Base-by-base conservation (phyloP, 495 filamentous ascomycete species). In the Evernia prunastri region DNA sequence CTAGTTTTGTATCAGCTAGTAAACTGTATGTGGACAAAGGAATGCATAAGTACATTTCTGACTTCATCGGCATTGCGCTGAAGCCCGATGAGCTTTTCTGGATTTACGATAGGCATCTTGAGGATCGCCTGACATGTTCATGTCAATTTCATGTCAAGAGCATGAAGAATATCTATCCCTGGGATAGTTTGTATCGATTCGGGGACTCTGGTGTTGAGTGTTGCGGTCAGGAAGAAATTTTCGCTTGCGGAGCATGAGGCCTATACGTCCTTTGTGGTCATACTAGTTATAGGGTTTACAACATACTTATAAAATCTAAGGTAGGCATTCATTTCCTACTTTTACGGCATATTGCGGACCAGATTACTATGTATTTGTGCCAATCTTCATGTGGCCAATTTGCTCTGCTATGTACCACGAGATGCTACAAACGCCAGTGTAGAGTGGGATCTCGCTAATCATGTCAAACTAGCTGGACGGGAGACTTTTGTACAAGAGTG, bases 81-180 rank as follows among this genome's bases (percentile, higher is more conserved):
- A 65, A 96, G 83, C 74, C 82, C 82, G 68, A 92, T 87, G 60
- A 96, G 82, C 78, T 95, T 90, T 64, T 96, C 89, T 62, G 91
- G 85, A 61, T 80, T 89, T 61, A 96, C 89, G 59, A 96, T 86
- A 65, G 92, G 92, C 92, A 96, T 96, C 58, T 77, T 85, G 75
- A 47, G 13, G 23, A 33, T 40, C 20, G 27, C 25, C 31, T 49
- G 35, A 54, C 56, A 33, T 61, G 20, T 56, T 60, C 43, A 43
- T 42, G 35, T 35, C 39, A n/a, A n/a, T n/a, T n/a, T n/a, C n/a
- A n/a, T n/a, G 58, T 20, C 18, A 18, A 29, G 35, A 33, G 17
- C 9, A 8, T 43, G 23, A n/a, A 43, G n/a, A 43, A 18, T 37
- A 59, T 39, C 9, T 1, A 12, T 15, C 9, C 23, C 8, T 18